Evolutionary conservation across 306 rosid species (phyloP), one percentile per base, ranked within the genome.

Genomic region (Rosa persica): DNA sequence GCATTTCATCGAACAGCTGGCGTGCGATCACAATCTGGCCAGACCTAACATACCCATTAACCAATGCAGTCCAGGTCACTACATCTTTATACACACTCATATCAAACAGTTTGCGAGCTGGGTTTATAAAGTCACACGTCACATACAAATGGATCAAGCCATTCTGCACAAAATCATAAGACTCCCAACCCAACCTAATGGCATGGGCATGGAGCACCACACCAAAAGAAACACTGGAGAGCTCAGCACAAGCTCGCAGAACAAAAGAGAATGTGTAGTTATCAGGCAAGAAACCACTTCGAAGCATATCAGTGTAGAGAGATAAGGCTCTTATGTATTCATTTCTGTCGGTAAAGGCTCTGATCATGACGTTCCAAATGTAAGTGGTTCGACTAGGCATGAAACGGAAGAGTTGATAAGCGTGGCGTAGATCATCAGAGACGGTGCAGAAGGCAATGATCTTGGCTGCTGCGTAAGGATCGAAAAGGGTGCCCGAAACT

Each of bases 91-190:
- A 75, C 15, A 58, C 44, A 47, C 85, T 82, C 80, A 48, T 54
- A 71, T 74, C 81, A 75, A 84, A 87, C 78, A 84, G 20, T 39
- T 78, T 82, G 40, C 82, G 76, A 70, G 87, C 87, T 1, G 82
- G 44, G 49, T 69, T 75, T 79, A 82, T 72, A 48, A 34, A 60
- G 27, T 34, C 77, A 72, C 80, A 85, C 38, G 82, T 75, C 61
- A 82, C 83, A 64, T 80, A 85, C 46, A 87, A 75, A 82, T 87
- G 88, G 23, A 87, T 78, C 78, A 87, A 72, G n/a, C 86, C 86
- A 27, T 84, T 87, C 64, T 74, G 86, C 69, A 87, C 87, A 78
- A 87, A 87, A 70, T 87, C 90, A 62, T 87, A 82, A 2, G 83
- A 82, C 22, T 82, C 90, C 90, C 87, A 87, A 76, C 88, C 86